Conservation (phyloP, 495 filamentous ascomycete genomes). For the Penicillium malachiteum region DNA sequence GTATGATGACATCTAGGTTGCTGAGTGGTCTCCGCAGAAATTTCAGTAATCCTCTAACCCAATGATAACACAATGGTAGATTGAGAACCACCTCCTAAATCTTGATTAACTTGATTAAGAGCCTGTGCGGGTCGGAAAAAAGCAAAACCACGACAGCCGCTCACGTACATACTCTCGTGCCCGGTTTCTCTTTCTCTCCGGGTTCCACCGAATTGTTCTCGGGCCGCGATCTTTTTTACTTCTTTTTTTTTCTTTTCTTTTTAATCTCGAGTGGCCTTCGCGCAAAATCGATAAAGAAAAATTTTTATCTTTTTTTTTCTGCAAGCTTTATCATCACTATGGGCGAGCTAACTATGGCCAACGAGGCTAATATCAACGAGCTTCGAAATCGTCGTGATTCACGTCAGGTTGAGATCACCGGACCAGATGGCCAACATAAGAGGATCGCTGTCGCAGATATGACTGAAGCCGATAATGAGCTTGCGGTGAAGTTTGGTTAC, state of each 20-base stretch:
- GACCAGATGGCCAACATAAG: conserved; percentile 13
- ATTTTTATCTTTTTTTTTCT: no score
- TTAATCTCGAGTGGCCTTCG: not conserved
- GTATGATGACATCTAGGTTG: not conserved
- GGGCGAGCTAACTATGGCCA: not conserved
- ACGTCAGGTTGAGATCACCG: conserved; percentile 12
- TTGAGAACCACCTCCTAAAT: not conserved
- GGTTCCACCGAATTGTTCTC: conserved; percentile 1
- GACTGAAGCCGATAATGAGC: conserved; percentile 17
- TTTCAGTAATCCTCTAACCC: not conserved
- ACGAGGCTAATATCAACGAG: conserved; percentile 2
- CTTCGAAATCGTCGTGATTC: conserved; percentile 10
- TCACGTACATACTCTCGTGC: not conserved
- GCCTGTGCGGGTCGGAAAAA: not conserved
- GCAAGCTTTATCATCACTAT: not conserved
- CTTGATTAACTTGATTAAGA: not conserved
- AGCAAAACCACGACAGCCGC: not conserved
- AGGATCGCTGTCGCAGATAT: conserved; percentile 8
- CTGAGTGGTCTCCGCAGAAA: not conserved
- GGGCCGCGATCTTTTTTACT: conserved; percentile 1
- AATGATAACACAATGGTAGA: not conserved
- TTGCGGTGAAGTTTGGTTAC: conserved; percentile 20
- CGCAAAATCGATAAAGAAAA: no score
- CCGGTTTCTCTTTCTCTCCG: not conserved
- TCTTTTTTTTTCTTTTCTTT: not conserved